Percentiles rank a stretch among this genome's conserved stretches.
phyloP scores from a whole-genome alignment of 495 filamentous ascomycete species.

The Penicillium cosmopolitanum region DNA sequence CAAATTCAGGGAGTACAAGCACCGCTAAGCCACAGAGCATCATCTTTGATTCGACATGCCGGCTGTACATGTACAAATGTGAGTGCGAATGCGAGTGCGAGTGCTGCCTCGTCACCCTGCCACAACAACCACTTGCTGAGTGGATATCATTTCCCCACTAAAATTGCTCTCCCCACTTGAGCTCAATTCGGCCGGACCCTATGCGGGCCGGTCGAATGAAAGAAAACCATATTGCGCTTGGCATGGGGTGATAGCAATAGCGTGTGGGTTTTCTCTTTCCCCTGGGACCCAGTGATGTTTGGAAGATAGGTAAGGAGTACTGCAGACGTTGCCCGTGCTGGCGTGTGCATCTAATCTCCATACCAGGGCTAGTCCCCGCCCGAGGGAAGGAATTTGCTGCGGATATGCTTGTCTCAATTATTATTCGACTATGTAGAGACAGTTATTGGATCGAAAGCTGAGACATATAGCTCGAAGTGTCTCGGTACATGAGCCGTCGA shows the following conservation, averaged over 20 bases:
- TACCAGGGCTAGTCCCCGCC: background rate
- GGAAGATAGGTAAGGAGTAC: background rate
- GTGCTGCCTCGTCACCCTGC: slow-evolving; percentile 13
- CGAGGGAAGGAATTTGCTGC: background rate
- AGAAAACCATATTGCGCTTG: background rate
- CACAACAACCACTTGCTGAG: background rate
- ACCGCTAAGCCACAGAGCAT: background rate
- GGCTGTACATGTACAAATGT: background rate
- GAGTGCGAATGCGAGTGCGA: slow-evolving; percentile 1
- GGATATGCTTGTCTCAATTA: background rate
- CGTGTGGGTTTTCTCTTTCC: background rate
- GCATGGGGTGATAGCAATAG: slow-evolving; percentile 11
- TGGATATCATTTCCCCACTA: slow-evolving; percentile 4
- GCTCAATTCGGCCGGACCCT: slow-evolving; percentile 16
- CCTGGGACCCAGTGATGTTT: background rate
- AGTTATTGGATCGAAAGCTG: too few species aligned
- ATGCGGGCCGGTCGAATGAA: slow-evolving; percentile 5
- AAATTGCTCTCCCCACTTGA: slow-evolving; percentile 7
- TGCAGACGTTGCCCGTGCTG: background rate
- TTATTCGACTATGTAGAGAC: background rate
- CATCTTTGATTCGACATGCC: background rate
- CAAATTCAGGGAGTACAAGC: background rate
- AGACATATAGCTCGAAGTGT: too few species aligned
- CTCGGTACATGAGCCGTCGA: background rate
- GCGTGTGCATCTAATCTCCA: background rate